Percentiles rank a stretch among this genome's conserved stretches.
phyloP scores from a whole-genome alignment of 1,139 yeast species.

The Nakaseomyces kungkrabaensis region DNA sequence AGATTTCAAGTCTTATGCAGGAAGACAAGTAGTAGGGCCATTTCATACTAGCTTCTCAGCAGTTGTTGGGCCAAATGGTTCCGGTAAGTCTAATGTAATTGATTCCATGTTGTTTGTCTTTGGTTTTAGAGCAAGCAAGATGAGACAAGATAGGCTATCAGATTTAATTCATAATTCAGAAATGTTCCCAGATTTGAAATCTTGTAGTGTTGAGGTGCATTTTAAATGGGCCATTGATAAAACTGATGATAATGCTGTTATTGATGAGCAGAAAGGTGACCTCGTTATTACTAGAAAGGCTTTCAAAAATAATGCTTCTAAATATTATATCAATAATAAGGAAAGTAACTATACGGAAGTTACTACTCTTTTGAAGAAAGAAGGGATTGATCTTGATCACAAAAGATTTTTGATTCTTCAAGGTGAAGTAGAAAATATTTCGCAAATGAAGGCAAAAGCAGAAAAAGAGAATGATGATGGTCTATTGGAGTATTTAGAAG shows the following conservation, averaged over 20 bases:
- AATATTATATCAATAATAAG: conserved; percentile 62
- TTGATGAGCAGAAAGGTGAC: conserved; percentile 33
- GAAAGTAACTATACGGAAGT: conserved; percentile 73
- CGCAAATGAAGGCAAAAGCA: conserved; percentile 97
- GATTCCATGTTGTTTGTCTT: conserved; percentile 93
- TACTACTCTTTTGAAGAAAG: conserved; percentile 58
- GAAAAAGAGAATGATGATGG: conserved; percentile 92
- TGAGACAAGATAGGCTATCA: conserved; percentile 90
- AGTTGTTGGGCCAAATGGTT: conserved; percentile 98
- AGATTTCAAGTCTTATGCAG: conserved; percentile 94
- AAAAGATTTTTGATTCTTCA: conserved; percentile 88
- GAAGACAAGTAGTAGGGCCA: conserved; percentile 89
- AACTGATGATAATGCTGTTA: conserved; percentile 33
- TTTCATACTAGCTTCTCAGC: conserved; percentile 91
- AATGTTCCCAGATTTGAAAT: conserved; percentile 52
- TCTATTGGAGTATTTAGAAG: conserved; percentile 83
- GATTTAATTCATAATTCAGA: conserved; percentile 88
- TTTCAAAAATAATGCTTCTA: conserved; percentile 62
- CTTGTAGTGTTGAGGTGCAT: conserved; percentile 89
- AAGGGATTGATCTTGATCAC: conserved; percentile 92
- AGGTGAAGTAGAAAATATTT: conserved; percentile 97
- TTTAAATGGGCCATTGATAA: conserved; percentile 71
- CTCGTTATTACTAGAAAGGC: conserved; percentile 76
- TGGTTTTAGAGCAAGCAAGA: conserved; percentile 91
- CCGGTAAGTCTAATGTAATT: conserved; percentile 94